These are phyloP conservation scores for Rhodosporidiobolus odoratus DNA, from an alignment of 768 basidiomycete species.

Conservation along the genomic window DNA sequence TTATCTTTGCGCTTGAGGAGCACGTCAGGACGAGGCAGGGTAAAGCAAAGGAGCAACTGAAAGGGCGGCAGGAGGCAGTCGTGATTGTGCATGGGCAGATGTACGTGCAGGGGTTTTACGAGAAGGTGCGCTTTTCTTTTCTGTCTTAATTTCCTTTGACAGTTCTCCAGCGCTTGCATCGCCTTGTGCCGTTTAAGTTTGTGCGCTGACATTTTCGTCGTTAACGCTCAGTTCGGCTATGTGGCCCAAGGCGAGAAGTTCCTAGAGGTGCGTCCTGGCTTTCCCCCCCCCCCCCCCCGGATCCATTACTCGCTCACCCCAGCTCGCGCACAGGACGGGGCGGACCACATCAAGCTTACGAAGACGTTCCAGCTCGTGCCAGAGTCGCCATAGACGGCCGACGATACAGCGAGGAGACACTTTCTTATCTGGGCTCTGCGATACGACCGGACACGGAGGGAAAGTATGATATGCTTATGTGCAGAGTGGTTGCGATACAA, in stretches of 20 bases:
- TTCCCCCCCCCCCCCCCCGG: background rate
- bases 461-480: too few relatives aligned
- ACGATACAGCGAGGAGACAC: too few relatives aligned
- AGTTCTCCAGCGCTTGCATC: too few relatives aligned
- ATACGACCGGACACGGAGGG: too few relatives aligned
- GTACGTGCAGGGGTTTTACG: conserved; percentile 18
- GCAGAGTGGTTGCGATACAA: too few relatives aligned
- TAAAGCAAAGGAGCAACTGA: background rate
- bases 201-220: background rate
- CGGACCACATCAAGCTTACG: conserved; percentile 13
- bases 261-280: conserved; percentile 8
- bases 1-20: conserved; percentile 12
- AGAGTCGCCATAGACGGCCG: background rate
- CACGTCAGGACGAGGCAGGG: conserved; percentile 10
- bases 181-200: too few relatives aligned
- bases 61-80: background rate
- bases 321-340: conserved; percentile 15
- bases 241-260: conserved; percentile 17
- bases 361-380: background rate
- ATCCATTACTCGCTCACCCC: background rate
- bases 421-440: too few relatives aligned
- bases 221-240: conserved; percentile 12
- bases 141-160: too few relatives aligned
- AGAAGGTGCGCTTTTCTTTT: background rate
- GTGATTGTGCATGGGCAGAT: conserved; percentile 10